Percentiles rank a stretch among this genome's conserved stretches.
Evolutionary conservation across 305 asterid species (phyloP).

Genomic region (Fraxinus angustifolia): DNA sequence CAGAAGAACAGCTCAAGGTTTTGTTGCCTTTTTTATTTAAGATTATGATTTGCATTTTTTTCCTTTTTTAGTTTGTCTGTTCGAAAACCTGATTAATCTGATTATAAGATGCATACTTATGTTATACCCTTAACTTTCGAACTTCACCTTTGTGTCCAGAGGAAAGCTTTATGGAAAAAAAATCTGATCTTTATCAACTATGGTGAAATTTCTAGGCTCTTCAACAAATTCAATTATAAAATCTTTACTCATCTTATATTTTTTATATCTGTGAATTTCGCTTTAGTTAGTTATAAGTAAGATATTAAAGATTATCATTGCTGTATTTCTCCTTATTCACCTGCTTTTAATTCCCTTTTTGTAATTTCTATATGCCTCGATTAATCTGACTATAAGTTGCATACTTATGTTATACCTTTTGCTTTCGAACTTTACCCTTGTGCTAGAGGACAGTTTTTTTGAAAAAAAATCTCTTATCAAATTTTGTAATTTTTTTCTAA

Average conservation of each 20-base stretch:
- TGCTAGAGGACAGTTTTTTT: neutral
- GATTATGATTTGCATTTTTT: neutral
- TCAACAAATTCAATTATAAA: neutral
- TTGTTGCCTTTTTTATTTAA: neutral
- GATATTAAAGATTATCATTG: neutral
- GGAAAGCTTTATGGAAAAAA: neutral
- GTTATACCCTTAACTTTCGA: neutral
- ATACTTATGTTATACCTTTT: neutral
- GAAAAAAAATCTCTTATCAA: neutral
- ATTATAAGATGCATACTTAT: neutral
- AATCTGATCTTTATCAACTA: neutral
- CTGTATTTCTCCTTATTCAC: neutral
- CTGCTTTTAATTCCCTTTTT: neutral
- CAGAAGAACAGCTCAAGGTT: constrained; percentile 23
- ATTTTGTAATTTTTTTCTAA: neutral
- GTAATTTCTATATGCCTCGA: neutral
- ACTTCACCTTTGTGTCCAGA: neutral
- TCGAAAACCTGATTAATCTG: neutral
- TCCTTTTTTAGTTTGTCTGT: neutral
- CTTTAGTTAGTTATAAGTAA: neutral
- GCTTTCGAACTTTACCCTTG: neutral
- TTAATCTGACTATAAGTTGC: neutral
- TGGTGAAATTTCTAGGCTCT: neutral
- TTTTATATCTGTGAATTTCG: neutral
- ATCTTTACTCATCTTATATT: neutral